Evolutionary conservation across 306 rosid genomes (phyloP).

Genomic region (Sesbania bispinosa): DNA sequence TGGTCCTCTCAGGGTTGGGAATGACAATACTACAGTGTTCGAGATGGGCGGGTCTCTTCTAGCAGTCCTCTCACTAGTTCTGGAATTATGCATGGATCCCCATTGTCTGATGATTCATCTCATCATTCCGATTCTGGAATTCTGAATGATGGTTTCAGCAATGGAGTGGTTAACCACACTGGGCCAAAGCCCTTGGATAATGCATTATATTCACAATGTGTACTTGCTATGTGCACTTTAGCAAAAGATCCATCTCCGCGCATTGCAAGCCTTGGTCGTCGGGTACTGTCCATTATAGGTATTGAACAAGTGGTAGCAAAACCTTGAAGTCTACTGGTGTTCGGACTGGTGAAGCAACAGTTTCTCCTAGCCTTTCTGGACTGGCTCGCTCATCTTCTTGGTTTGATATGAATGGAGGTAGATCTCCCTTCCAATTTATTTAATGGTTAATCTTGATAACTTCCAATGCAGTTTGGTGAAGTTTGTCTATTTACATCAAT

Average conservation of each 20-base stretch:
- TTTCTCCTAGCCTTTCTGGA: conserved; percentile 62
- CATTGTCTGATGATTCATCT: conserved; percentile 84
- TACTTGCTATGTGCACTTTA: conserved; percentile 79
- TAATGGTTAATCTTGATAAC: conserved; percentile 2
- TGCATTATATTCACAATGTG: conserved; percentile 76
- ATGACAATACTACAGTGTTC: conserved; percentile 57
- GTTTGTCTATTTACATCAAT: conserved; percentile 11
- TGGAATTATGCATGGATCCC: conserved; percentile 94
- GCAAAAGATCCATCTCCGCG: conserved; percentile 99
- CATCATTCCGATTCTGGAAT: conserved; percentile 97
- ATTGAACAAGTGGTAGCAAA: conserved; percentile 89
- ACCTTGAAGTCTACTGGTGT: conserved; percentile 54
- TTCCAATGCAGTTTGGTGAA: not conserved
- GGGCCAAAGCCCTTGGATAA: conserved; percentile 68
- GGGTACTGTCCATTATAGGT: conserved; percentile 86
- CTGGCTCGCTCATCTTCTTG: conserved; percentile 90
- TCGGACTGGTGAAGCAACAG: conserved; percentile 48
- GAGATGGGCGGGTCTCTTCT: conserved; percentile 80
- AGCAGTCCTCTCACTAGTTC: conserved; percentile 85
- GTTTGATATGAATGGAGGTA: conserved; percentile 98
- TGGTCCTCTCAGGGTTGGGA: conserved; percentile 82
- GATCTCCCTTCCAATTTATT: not conserved
- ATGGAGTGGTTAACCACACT: conserved; percentile 65
- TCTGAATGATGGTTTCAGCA: conserved; percentile 76
- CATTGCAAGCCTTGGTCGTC: conserved; percentile 85